Conservation (phyloP, 179 eudicot genomes). For the Beta corolliflora region DNA sequence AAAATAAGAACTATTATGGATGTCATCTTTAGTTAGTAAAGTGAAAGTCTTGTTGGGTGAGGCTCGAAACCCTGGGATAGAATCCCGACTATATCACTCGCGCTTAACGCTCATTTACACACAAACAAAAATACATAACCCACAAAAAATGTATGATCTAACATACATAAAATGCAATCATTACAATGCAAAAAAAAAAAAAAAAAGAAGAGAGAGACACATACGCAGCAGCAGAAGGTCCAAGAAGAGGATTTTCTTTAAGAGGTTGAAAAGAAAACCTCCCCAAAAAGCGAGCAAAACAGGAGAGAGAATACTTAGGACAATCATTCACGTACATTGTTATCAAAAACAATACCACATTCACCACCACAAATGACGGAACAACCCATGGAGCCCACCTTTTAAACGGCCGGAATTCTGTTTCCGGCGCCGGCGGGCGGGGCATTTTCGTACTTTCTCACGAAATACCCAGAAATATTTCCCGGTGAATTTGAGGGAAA, state of each 20-base stretch:
- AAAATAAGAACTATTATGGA: too few species aligned
- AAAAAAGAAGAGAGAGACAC: background rate
- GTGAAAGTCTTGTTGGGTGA: too few species aligned
- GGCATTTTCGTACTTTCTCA: background rate
- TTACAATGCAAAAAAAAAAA: background rate
- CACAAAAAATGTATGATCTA: background rate
- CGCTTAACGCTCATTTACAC: too few species aligned
- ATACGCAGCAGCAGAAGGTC: conserved; percentile 55
- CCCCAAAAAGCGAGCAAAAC: conserved; percentile 43
- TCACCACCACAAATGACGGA: conserved; percentile 42
- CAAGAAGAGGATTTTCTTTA: conserved; percentile 54
- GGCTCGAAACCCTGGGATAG: too few species aligned
- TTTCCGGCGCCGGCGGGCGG: conserved; percentile 6
- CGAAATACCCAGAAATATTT: background rate
- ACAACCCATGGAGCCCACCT: conserved; percentile 46
- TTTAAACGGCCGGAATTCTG: conserved; percentile 32
- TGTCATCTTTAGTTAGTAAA: too few species aligned
- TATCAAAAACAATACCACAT: conserved; percentile 35
- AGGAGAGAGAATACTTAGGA: conserved; percentile 38
- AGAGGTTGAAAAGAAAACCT: conserved; percentile 54
- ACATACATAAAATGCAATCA: background rate
- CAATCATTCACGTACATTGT: conserved; percentile 54
- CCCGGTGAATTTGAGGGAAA: background rate
- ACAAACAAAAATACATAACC: background rate
- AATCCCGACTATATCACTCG: too few species aligned